Conservation (phyloP, 2,329 filamentous ascomycete genomes). For the Trichoderma aggressivum region DNA sequence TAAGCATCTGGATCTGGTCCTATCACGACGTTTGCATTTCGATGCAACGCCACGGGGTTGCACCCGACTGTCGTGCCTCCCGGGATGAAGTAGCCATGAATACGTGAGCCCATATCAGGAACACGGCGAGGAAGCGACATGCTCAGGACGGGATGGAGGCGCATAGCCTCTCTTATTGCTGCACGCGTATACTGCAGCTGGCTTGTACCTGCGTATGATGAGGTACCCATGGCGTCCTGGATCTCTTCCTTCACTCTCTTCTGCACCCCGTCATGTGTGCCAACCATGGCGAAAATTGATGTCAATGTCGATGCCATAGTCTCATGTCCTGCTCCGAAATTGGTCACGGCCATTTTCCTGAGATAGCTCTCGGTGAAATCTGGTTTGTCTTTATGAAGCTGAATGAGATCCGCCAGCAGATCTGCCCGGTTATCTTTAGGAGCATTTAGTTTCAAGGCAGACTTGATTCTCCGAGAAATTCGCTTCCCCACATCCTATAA, state of each 20-base stretch:
- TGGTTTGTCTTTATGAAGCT: conserved; percentile 43
- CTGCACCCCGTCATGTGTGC: conserved; percentile 35
- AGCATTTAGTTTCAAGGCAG: conserved; percentile 28
- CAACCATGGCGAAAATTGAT: conserved; percentile 47
- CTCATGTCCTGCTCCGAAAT: conserved; percentile 55
- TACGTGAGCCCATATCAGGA: conserved; percentile 33
- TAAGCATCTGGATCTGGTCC: conserved; percentile 44
- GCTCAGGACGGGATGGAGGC: conserved; percentile 49
- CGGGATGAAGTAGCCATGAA: conserved; percentile 43
- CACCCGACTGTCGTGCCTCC: conserved; percentile 49
- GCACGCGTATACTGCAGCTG: conserved; percentile 40
- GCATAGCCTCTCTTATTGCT: conserved; percentile 49
- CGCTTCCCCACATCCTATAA: conserved; percentile 37
- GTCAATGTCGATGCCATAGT: conserved; percentile 53
- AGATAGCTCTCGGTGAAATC: conserved; percentile 48
- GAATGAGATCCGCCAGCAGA: conserved; percentile 46
- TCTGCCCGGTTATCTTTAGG: conserved; percentile 36
- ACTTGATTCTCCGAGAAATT: conserved; percentile 35
- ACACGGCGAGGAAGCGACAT: conserved; percentile 50
- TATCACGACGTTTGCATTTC: conserved; percentile 45
- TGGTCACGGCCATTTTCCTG: conserved; percentile 51
- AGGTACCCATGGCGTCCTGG: conserved; percentile 16
- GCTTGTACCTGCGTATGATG: conserved; percentile 25
- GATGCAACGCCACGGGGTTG: conserved; percentile 49
- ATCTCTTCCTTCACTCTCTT: conserved; percentile 35